phyloP scores from a whole-genome alignment of 176 grass and related monocot species.

The Saccharum spontaneum region DNA sequence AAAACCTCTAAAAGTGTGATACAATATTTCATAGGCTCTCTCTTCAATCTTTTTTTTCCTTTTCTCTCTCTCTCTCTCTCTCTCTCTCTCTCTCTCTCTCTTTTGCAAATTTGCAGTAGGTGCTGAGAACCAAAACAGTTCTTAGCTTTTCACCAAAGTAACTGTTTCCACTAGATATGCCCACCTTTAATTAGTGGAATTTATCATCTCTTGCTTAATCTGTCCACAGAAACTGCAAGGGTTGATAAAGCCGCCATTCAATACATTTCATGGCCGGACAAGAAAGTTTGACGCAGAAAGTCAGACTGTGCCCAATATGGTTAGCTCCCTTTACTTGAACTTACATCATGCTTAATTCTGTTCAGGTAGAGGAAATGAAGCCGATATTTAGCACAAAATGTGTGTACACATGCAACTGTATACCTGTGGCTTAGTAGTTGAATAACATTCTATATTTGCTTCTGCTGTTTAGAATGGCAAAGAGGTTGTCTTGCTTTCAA shows the following conservation, averaged over 20 bases:
- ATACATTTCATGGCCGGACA: background rate
- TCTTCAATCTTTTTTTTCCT: background rate
- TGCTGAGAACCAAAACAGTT: background rate
- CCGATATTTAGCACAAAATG: background rate
- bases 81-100: no score
- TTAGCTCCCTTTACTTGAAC: background rate
- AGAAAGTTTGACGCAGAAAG: background rate
- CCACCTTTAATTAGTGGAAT: background rate
- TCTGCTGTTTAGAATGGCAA: background rate
- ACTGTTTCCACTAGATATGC: background rate
- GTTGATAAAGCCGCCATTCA: background rate
- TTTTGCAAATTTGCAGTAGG: background rate
- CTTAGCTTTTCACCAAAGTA: background rate
- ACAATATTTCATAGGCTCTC: background rate
- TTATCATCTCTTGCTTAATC: background rate
- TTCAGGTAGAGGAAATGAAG: background rate
- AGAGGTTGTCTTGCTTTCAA: constrained; percentile 17
- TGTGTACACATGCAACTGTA: background rate
- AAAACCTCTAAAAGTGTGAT: background rate
- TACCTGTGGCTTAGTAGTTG: background rate
- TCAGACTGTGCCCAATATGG: background rate
- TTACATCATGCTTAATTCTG: background rate
- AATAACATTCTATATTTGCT: background rate
- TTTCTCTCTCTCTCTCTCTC: no score
- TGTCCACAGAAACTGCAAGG: background rate